Percentiles rank a stretch among this genome's conserved stretches.
phyloP scores from a whole-genome alignment of 768 basidiomycete species.

The Tulasnella sp. region DNA sequence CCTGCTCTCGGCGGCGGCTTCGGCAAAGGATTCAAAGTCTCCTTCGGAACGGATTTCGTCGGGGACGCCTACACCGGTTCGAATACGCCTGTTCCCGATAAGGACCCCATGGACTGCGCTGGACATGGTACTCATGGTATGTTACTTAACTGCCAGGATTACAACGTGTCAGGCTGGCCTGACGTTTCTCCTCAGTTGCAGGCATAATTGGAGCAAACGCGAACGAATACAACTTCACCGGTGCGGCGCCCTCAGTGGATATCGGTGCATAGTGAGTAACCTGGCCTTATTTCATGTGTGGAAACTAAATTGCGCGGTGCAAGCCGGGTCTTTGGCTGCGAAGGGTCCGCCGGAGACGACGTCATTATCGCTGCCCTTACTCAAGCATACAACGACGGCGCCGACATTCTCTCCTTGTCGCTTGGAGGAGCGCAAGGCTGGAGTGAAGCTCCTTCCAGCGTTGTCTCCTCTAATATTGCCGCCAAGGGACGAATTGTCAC shows the following conservation, averaged over 20 bases:
- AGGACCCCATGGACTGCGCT: constrained; percentile 20
- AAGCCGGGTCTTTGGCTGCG: constrained; percentile 18
- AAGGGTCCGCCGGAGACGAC: constrained; percentile 9
- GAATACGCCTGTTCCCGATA: constrained; percentile 12
- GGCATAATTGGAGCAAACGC: not conserved
- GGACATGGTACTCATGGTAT: constrained; percentile 40
- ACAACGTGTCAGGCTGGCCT: not conserved
- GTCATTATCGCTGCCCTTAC: constrained; percentile 11
- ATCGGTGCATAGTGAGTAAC: constrained; percentile 29
- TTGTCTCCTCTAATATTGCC: constrained; percentile 53
- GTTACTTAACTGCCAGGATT: not conserved
- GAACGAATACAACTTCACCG: constrained; percentile 50
- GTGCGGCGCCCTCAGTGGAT: constrained; percentile 56
- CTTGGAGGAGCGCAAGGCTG: constrained; percentile 13
- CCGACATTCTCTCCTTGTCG: constrained; percentile 17
- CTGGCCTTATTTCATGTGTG: not conserved
- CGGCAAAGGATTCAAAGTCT: constrained; percentile 20
- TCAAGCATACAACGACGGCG: constrained; percentile 15
- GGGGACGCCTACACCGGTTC: constrained; percentile 19
- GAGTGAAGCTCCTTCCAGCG: constrained; percentile 25
- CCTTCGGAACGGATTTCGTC: constrained; percentile 20
- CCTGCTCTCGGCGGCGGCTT: constrained; percentile 20
- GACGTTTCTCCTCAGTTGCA: not conserved
- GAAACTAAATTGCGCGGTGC: constrained; percentile 22
- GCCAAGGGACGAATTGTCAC: constrained; percentile 52